These are phyloP conservation scores for Ramaria rubella DNA, from an alignment of 768 basidiomycete species.

Conservation along the genomic window DNA sequence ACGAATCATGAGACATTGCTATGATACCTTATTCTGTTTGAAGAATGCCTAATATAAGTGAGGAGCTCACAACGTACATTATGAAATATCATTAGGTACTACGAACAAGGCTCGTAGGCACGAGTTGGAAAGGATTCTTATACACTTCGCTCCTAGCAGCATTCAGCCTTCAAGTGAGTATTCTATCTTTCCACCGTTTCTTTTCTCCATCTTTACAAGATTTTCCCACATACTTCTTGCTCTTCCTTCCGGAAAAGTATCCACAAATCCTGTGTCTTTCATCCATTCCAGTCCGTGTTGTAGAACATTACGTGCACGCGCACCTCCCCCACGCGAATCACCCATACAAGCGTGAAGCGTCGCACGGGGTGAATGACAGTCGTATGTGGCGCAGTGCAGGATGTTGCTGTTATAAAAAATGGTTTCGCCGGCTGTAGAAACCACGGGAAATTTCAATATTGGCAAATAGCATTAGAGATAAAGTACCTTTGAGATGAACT, in stretches of 20 bases:
- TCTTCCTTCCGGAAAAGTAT: conserved; percentile 34
- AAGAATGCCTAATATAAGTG: no score
- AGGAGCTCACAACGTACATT: no score
- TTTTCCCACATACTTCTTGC: conserved; percentile 53
- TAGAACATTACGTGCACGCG: conserved; percentile 63
- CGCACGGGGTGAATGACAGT: conserved; percentile 40
- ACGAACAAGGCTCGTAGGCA: neutral
- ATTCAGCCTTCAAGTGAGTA: conserved; percentile 39
- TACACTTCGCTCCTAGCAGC: neutral
- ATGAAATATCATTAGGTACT: neutral
- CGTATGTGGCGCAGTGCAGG: conserved; percentile 66
- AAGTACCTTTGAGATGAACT: conserved; percentile 48
- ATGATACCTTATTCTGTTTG: no score
- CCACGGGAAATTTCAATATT: neutral
- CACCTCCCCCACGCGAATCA: conserved; percentile 51
- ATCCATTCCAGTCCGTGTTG: conserved; percentile 74
- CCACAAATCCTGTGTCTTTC: conserved; percentile 42
- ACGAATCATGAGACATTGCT: no score
- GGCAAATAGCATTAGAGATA: neutral
- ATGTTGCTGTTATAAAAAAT: conserved; percentile 80
- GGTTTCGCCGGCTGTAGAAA: conserved; percentile 54
- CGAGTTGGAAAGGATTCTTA: neutral
- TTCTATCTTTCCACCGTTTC: conserved; percentile 36
- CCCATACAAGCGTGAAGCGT: conserved; percentile 71
- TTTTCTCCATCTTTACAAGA: conserved; percentile 48